These are phyloP conservation scores for Termitomyces sp. DNA, from an alignment of 1,284 basidiomycete genomes.

Conservation along the genomic window DNA sequence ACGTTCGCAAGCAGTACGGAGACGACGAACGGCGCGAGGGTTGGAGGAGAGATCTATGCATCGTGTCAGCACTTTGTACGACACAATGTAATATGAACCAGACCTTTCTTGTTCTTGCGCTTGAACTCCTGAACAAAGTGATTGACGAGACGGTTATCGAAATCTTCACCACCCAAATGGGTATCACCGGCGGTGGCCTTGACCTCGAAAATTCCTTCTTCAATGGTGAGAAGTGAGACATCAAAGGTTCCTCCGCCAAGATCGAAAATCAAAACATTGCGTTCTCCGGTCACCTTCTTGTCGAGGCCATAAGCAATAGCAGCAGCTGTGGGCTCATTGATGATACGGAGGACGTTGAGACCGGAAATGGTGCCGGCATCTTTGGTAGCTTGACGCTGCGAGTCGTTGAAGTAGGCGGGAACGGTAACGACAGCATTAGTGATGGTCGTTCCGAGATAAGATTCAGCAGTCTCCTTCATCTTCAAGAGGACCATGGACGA, in stretches of 20 bases:
- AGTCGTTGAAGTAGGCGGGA: slow-evolving; percentile 98
- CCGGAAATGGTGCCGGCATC: slow-evolving; percentile 90
- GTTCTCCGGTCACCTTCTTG: slow-evolving; percentile 84
- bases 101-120: slow-evolving; percentile 96
- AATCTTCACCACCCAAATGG: slow-evolving; percentile 98
- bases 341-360: slow-evolving; percentile 92
- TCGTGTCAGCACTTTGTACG: neutral
- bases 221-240: slow-evolving; percentile 96
- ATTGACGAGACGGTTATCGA: slow-evolving; percentile 97
- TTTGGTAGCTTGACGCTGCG: slow-evolving; percentile 94
- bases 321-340: slow-evolving; percentile 94
- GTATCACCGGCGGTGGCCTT: slow-evolving; percentile 99
- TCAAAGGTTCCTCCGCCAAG: slow-evolving; percentile 99
- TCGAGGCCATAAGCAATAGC: slow-evolving; percentile 95
- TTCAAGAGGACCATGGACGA: slow-evolving; percentile 97
- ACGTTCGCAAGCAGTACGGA: slow-evolving; percentile 97
- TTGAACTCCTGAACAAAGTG: slow-evolving; percentile 99
- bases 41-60: slow-evolving; percentile 80
- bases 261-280: slow-evolving; percentile 96
- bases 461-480: slow-evolving; percentile 99
- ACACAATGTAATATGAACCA: slow-evolving; percentile 18
- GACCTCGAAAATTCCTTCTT: slow-evolving; percentile 99
- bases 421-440: slow-evolving; percentile 92
- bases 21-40: slow-evolving; percentile 94
- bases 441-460: slow-evolving; percentile 85